These are phyloP conservation scores for Candida sphagnicola DNA, from an alignment of 805 yeast species.

Conservation along the genomic window DNA sequence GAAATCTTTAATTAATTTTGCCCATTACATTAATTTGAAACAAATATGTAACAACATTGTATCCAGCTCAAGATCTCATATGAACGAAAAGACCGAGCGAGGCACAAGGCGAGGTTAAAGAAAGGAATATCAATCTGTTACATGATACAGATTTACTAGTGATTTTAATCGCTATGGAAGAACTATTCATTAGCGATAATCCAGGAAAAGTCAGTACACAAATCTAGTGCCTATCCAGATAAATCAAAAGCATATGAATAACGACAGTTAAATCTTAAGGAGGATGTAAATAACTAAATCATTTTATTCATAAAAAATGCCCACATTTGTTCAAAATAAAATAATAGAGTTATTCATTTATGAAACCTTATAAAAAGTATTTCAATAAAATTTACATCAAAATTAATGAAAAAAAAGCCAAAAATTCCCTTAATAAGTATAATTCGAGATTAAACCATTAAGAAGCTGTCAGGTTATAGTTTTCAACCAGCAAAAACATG, in stretches of 20 bases:
- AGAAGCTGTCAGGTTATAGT: conserved; percentile 94
- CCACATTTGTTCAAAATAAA: conserved; percentile 3
- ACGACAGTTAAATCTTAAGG: too few relatives aligned
- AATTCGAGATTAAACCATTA: conserved; percentile 44
- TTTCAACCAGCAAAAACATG: conserved; percentile 99
- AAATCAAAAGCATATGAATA: not conserved
- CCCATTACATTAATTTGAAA: conserved; percentile 31
- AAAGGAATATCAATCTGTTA: too few relatives aligned
- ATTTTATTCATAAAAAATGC: conserved; percentile 2
- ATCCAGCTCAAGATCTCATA: conserved; percentile 46
- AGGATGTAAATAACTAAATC: conserved; percentile 3
- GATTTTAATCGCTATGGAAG: too few relatives aligned
- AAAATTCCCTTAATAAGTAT: conserved; percentile 66
- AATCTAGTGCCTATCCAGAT: too few relatives aligned
- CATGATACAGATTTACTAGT: too few relatives aligned
- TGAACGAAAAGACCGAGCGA: conserved; percentile 38
- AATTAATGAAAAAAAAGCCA: conserved; percentile 38
- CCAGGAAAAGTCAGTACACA: too few relatives aligned
- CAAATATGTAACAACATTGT: conserved; percentile 7
- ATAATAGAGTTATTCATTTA: not conserved
- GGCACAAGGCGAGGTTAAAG: conserved; percentile 48
- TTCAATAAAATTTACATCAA: not conserved
- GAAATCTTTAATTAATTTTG: conserved; percentile 35
- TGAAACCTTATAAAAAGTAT: conserved; percentile 1
- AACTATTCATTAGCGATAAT: too few relatives aligned